These are phyloP conservation scores for Lentinula raphanica DNA, from an alignment of 768 basidiomycete genomes.

Conservation along the genomic window DNA sequence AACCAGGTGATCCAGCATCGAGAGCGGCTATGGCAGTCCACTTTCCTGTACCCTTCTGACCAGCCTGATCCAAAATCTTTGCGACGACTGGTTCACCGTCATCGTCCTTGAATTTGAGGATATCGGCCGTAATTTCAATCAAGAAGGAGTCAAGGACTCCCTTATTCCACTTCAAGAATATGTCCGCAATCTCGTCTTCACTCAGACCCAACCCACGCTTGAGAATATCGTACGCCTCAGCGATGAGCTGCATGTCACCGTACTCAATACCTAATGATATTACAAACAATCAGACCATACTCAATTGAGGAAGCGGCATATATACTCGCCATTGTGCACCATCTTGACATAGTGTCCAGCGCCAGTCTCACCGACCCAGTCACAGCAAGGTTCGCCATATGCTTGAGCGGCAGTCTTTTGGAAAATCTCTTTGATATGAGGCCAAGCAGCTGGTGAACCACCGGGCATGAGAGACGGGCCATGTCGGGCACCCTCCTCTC, in stretches of 20 bases:
- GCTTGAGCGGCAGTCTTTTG: slow-evolving; percentile 96
- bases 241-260: slow-evolving; percentile 99
- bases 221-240: slow-evolving; percentile 98
- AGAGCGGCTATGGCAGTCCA: slow-evolving; percentile 98
- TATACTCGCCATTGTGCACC: slow-evolving; percentile 85
- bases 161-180: slow-evolving; percentile 95
- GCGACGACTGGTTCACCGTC: slow-evolving; percentile 87
- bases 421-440: slow-evolving; percentile 96
- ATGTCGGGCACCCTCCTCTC: slow-evolving; percentile 96
- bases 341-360: slow-evolving; percentile 99
- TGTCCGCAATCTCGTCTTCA: slow-evolving; percentile 89
- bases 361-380: slow-evolving; percentile 98
- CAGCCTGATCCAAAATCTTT: slow-evolving; percentile 95
- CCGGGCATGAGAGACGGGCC: slow-evolving; percentile 99
- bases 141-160: slow-evolving; percentile 99
- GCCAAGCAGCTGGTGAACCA: slow-evolving; percentile 92
- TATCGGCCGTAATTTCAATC: slow-evolving; percentile 96
- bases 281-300: slow-evolving; percentile 8
- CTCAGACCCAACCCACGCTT: slow-evolving; percentile 87
- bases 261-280: slow-evolving; percentile 84
- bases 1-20: slow-evolving; percentile 84
- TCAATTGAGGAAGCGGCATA: slow-evolving; percentile 5
- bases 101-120: slow-evolving; percentile 94
- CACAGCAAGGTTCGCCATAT: slow-evolving; percentile 94
- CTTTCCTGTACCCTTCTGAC: slow-evolving; percentile 99